These are phyloP conservation scores for Aureobasidium melanogenum DNA, from an alignment of 2,329 filamentous ascomycete species.

Conservation along the genomic window DNA sequence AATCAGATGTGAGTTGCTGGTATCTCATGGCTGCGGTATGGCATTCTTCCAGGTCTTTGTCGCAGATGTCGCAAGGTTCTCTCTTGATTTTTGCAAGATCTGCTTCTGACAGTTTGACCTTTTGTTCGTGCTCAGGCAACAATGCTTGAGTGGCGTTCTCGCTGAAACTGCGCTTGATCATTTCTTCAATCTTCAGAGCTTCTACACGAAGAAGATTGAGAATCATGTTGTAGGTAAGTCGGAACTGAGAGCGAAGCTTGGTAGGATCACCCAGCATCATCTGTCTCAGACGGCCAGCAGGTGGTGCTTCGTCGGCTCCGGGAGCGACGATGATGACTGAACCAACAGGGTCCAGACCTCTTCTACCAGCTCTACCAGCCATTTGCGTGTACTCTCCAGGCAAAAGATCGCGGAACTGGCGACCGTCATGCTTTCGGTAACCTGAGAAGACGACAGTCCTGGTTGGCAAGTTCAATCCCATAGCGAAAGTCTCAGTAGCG, in stretches of 20 bases:
- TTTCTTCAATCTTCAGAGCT: constrained; percentile 96
- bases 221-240: constrained; percentile 99
- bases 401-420: constrained; percentile 79
- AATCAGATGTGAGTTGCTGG: constrained; percentile 66
- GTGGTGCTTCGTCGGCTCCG: constrained; percentile 78
- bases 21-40: constrained; percentile 76
- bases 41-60: constrained; percentile 67
- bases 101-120: constrained; percentile 83
- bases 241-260: constrained; percentile 91
- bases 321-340: constrained; percentile 85
- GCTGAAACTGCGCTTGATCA: constrained; percentile 99
- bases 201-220: constrained; percentile 90
- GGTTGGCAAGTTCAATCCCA: constrained; percentile 93
- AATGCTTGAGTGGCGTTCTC: constrained; percentile 95
- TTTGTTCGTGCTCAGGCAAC: constrained; percentile 89
- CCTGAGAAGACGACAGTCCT: constrained; percentile 96
- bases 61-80: constrained; percentile 73
- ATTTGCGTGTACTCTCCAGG: constrained; percentile 98
- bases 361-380: constrained; percentile 87
- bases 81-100: constrained; percentile 85
- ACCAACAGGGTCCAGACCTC: constrained; percentile 86
- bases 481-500: constrained; percentile 96
- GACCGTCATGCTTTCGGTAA: constrained; percentile 91
- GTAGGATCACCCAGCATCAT: constrained; percentile 97
- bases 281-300: constrained; percentile 69